These are phyloP conservation scores for Lactifluus rugatus DNA, from an alignment of 768 basidiomycete genomes.

Conservation along the genomic window DNA sequence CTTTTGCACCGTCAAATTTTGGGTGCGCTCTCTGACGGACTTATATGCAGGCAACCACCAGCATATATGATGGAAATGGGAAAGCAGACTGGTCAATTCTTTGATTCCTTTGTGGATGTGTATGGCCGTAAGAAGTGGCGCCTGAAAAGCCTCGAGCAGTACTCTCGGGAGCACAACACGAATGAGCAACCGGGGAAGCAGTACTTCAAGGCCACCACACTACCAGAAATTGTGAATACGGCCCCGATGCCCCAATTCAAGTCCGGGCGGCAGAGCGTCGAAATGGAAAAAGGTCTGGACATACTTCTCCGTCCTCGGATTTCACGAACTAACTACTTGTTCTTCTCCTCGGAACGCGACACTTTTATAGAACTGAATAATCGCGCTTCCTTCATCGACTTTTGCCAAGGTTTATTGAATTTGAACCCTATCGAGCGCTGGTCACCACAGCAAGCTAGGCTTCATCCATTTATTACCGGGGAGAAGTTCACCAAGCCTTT, in stretches of 20 bases:
- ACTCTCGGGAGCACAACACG: conserved; percentile 88
- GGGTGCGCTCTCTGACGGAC: conserved; percentile 2
- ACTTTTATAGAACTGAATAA: conserved; percentile 72
- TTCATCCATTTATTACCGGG: conserved; percentile 97
- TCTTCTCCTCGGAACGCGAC: neutral
- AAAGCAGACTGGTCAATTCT: conserved; percentile 92
- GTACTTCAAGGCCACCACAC: conserved; percentile 89
- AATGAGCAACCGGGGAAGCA: conserved; percentile 98
- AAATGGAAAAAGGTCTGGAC: conserved; percentile 78
- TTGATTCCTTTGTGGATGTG: conserved; percentile 67
- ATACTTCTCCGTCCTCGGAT: neutral
- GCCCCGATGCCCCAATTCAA: conserved; percentile 89
- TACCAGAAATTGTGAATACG: conserved; percentile 93
- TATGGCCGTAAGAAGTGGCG: conserved; percentile 77
- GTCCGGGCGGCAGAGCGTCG: conserved; percentile 54
- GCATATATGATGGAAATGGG: conserved; percentile 90
- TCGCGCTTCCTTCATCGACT: conserved; percentile 92
- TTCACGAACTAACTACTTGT: neutral
- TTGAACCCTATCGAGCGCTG: conserved; percentile 92
- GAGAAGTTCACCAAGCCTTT: conserved; percentile 89
- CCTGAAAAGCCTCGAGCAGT: conserved; percentile 89
- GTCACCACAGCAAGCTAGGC: conserved; percentile 92
- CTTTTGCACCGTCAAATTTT: conserved; percentile 15
- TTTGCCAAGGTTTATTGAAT: conserved; percentile 88
- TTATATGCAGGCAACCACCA: conserved; percentile 63